Base-by-base conservation (phyloP, 2,329 filamentous ascomycete species). In the Sporothrix inflata region DNA sequence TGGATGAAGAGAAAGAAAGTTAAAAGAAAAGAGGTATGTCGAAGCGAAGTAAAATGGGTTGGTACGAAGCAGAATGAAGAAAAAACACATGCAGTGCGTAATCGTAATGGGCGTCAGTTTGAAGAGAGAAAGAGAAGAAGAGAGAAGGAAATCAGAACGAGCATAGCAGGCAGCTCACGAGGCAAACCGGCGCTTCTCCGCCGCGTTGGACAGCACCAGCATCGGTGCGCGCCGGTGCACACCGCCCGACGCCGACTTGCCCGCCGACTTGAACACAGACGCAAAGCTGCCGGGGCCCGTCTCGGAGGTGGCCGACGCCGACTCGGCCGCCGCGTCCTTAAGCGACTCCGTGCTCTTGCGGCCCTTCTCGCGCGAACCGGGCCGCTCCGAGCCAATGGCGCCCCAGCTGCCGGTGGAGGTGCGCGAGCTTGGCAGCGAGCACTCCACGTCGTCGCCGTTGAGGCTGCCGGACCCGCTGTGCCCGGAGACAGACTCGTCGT, bases 351-450 rank as follows among this genome's bases (percentile, higher is more conserved):
- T 85, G 82, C 83, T 90, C 84, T 80, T 87, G 63, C 78, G 89
- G 81, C 82, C 84, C 84, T 91, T 92, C 81, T 93, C 87, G 45
- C 88, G 86, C 27, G 89, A 91, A 76, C 85, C 90, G 76, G 94
- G 94, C 73, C 93, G 90, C 82, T 97, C 92, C 1, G 92, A 96
- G 70, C 94, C 94, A 78, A 97, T 97, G 67, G 94, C 94, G 74
- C 93, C 88, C 88, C 87, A 90, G 79, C 84, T 86, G 76, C 85
- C 93, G 75, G 91, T 95, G 75, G 90, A 91, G 74, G 91, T 93
- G 76, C 92, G 91, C 75, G 93, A 90, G 84, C 91, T 94, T 71
- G 90, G 90, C 70, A 92, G 83, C 79, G 90, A 92, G 77, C 84
- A 86, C 77, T 88, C 87, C 74, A 87, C 84, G 79, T 92, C 80